Evolutionary conservation across 805 yeast genomes (phyloP).

Genomic region (Cyberlindnera euphorbiiphila): DNA sequence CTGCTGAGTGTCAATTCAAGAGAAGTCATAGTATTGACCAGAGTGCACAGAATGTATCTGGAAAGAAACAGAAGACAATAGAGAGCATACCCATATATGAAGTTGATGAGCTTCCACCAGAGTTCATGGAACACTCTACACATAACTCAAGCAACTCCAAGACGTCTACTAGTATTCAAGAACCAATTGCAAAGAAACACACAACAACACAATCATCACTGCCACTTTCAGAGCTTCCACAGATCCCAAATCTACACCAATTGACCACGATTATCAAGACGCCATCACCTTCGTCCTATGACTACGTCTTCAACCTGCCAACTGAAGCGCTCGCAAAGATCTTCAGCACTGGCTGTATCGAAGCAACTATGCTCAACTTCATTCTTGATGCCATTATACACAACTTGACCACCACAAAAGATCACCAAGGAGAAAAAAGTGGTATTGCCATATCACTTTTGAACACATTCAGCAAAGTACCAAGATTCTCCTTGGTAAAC

Average conservation of each 20-base stretch:
- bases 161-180: too few species aligned
- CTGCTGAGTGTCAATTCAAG: constrained; percentile 17
- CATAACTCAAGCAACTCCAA: too few species aligned
- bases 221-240: constrained; percentile 31
- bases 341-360: constrained; percentile 45
- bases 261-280: constrained; percentile 40
- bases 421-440: not conserved
- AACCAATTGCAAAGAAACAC: too few species aligned
- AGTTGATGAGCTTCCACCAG: constrained; percentile 42
- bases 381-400: constrained; percentile 38
- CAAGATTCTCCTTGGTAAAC: constrained; percentile 24
- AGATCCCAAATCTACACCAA: constrained; percentile 44
- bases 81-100: constrained; percentile 35
- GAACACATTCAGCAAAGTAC: constrained; percentile 12
- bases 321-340: constrained; percentile 27
- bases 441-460: constrained; percentile 10
- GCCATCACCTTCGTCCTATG: constrained; percentile 32
- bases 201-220: constrained; percentile 1
- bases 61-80: constrained; percentile 26
- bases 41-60: constrained; percentile 36
- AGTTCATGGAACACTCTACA: too few species aligned
- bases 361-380: constrained; percentile 44
- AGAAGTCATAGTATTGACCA: constrained; percentile 50
- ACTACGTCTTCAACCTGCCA: constrained; percentile 34
- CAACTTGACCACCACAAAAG: not conserved